Conservation (phyloP, 2,329 filamentous ascomycete species). For the Ophiocordyceps unilateralis region DNA sequence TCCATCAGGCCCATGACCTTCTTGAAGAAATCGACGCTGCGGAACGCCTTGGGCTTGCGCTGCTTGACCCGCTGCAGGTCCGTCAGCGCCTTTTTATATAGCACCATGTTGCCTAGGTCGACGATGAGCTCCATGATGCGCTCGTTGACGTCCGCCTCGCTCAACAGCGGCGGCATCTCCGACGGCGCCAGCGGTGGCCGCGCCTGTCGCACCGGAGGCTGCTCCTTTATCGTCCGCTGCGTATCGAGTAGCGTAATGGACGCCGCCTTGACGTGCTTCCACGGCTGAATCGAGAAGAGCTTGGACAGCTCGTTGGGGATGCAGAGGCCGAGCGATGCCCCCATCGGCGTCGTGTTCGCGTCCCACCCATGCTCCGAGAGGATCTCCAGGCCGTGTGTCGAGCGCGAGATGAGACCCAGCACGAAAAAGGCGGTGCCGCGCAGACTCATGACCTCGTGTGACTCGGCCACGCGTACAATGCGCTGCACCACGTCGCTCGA, state of each 20-base stretch:
- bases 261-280: constrained; percentile 33
- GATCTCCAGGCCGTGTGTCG: constrained; percentile 82
- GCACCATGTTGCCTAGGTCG: constrained; percentile 82
- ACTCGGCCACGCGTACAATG: constrained; percentile 77
- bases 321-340: constrained; percentile 72
- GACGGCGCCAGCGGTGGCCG: constrained; percentile 26
- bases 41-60: constrained; percentile 59
- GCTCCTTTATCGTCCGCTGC: constrained; percentile 33
- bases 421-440: constrained; percentile 95
- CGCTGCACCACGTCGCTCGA: constrained; percentile 73
- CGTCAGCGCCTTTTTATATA: constrained; percentile 70
- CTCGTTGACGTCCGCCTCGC: constrained; percentile 49
- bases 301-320: constrained; percentile 64
- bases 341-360: constrained; percentile 67
- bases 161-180: constrained; percentile 25
- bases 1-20: constrained; percentile 75
- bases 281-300: constrained; percentile 54
- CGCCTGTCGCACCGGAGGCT: constrained; percentile 23
- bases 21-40: constrained; percentile 61
- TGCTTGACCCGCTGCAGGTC: constrained; percentile 69
- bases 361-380: constrained; percentile 85
- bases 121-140: constrained; percentile 72
- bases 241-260: constrained; percentile 28
- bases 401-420: constrained; percentile 78
- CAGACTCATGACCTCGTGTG: constrained; percentile 77